These are phyloP conservation scores for Mariannaea sp. DNA, from an alignment of 2,329 filamentous ascomycete species.

Conservation along the genomic window DNA sequence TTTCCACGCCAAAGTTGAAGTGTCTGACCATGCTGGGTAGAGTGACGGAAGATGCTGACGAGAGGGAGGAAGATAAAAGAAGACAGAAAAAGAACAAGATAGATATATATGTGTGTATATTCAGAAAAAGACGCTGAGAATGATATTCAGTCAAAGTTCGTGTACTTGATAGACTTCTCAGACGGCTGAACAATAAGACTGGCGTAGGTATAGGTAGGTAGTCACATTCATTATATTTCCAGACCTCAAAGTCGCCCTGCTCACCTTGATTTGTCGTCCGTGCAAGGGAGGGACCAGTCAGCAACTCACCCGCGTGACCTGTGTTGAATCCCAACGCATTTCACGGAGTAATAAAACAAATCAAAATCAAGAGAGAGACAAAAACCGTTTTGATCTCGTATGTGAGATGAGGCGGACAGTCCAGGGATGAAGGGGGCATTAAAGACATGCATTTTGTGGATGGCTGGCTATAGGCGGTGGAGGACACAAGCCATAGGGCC, in stretches of 20 bases:
- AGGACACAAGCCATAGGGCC: neutral
- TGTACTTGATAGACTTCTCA: neutral
- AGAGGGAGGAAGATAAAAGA: neutral
- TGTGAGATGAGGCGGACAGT: conserved; percentile 6
- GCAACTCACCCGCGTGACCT: conserved; percentile 8
- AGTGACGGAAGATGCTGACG: neutral
- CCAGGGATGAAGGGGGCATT: conserved; percentile 8
- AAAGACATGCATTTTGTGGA: conserved; percentile 8
- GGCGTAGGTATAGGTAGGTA: too few relatives aligned
- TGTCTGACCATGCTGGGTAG: conserved; percentile 38
- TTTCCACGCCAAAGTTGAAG: conserved; percentile 49
- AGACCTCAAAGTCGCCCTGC: neutral
- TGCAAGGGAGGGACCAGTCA: neutral
- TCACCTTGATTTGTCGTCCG: conserved; percentile 5
- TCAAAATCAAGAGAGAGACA: neutral
- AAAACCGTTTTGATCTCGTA: neutral
- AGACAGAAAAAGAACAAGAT: too few relatives aligned
- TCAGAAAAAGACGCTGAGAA: too few relatives aligned
- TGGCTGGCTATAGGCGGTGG: conserved; percentile 17
- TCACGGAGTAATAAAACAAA: too few relatives aligned
- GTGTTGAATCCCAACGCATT: conserved; percentile 4
- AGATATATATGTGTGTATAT: too few relatives aligned
- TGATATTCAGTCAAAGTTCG: too few relatives aligned
- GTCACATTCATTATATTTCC: conserved; percentile 2
- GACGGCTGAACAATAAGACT: too few relatives aligned